Percentiles rank a stretch among this genome's conserved stretches.
These are phyloP conservation scores for Trichosporon faecale DNA, from an alignment of 1,284 basidiomycete genomes.

Conservation along the genomic window DNA sequence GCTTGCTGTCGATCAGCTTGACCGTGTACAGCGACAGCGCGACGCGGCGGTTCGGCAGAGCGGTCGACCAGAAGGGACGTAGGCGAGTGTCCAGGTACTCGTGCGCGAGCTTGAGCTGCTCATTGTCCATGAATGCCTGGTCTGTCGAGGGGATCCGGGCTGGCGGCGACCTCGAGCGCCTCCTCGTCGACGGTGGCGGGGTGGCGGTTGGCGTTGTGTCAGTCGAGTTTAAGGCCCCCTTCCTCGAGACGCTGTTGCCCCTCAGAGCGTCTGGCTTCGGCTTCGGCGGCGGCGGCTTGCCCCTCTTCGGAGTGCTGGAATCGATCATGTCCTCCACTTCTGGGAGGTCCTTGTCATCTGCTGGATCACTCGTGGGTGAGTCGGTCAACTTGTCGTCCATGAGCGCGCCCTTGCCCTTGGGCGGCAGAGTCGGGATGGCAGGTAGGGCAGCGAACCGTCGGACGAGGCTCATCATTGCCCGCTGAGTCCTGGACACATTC, in stretches of 20 bases:
- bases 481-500: slow-evolving; percentile 66
- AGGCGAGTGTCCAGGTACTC: slow-evolving; percentile 70
- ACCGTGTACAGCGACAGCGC: slow-evolving; percentile 36
- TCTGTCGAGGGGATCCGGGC: slow-evolving; percentile 12
- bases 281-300: background rate
- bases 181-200: background rate
- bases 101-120: slow-evolving; percentile 58
- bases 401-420: slow-evolving; percentile 9
- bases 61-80: slow-evolving; percentile 62
- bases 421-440: slow-evolving; percentile 6
- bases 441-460: slow-evolving; percentile 55
- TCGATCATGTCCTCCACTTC: slow-evolving; percentile 7
- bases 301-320: background rate
- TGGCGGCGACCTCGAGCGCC: background rate
- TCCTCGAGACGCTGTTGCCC: background rate
- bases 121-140: slow-evolving; percentile 43
- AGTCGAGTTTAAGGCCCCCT: background rate
- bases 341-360: background rate
- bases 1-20: slow-evolving; percentile 13
- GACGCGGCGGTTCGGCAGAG: slow-evolving; percentile 40
- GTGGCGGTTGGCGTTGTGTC: background rate
- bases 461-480: slow-evolving; percentile 70
- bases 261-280: background rate
- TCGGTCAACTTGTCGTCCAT: slow-evolving; percentile 12
- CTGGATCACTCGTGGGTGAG: slow-evolving; percentile 7